These are phyloP conservation scores for Astrothelium macrocarpum DNA, from an alignment of 495 filamentous ascomycete species.

Conservation along the genomic window DNA sequence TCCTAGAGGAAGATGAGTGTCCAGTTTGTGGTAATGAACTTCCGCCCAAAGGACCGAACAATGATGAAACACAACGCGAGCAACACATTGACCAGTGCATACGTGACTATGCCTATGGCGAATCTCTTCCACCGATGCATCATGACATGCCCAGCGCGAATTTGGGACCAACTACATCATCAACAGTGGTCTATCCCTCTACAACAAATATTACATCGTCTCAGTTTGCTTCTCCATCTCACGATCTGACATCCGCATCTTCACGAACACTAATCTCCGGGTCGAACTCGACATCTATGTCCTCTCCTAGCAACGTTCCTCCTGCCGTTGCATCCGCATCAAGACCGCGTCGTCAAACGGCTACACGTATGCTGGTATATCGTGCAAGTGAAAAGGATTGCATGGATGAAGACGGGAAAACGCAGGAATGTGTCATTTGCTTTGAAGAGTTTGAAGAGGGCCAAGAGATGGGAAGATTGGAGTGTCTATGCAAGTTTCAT, in stretches of 20 bases:
- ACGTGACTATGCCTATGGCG: conserved; percentile 29
- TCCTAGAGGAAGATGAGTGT: conserved; percentile 76
- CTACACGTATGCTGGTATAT: conserved; percentile 45
- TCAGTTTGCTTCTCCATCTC: background rate
- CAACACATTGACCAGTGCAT: conserved; percentile 74
- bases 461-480: conserved; percentile 68
- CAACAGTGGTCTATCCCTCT: conserved; percentile 5
- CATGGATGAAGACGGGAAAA: conserved; percentile 50
- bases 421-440: conserved; percentile 82
- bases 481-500: conserved; percentile 93
- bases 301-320: background rate
- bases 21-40: conserved; percentile 75
- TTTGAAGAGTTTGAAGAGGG: conserved; percentile 92
- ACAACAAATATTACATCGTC: background rate
- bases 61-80: conserved; percentile 56
- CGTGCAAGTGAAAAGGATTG: conserved; percentile 88
- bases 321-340: background rate
- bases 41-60: conserved; percentile 52
- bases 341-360: conserved; percentile 7
- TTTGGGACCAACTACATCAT: conserved; percentile 6
- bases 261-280: background rate
- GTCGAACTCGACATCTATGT: background rate
- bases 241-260: background rate
- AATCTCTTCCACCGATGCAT: conserved; percentile 20
- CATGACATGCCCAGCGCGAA: conserved; percentile 14